Percentiles rank a stretch among this genome's conserved stretches.
phyloP scores from a whole-genome alignment of 2,329 filamentous ascomycete species.

The Diaporthe ampelina region DNA sequence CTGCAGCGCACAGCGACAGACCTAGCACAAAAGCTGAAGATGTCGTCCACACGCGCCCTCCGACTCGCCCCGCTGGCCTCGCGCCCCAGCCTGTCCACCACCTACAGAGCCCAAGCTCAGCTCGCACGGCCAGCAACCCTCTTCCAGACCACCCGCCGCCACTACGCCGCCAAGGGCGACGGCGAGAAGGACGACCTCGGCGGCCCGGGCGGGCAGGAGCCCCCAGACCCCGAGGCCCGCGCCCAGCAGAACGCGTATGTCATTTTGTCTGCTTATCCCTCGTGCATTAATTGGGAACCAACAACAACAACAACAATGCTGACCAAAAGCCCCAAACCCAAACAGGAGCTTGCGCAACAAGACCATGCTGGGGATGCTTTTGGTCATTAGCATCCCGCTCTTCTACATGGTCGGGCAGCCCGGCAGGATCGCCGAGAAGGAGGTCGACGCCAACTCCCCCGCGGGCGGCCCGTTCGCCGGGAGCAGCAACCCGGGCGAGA shows the following conservation, averaged over 20 bases:
- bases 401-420: conserved; percentile 31
- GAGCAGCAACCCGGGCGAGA: not conserved
- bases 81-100: not conserved
- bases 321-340: too few relatives aligned
- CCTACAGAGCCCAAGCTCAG: too few relatives aligned
- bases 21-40: not conserved
- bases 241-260: conserved; percentile 32
- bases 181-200: conserved; percentile 37
- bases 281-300: too few relatives aligned
- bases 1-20: not conserved
- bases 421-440: not conserved
- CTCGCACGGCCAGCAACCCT: too few relatives aligned
- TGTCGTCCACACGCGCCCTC: conserved; percentile 4
- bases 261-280: too few relatives aligned
- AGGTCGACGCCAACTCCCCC: not conserved
- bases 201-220: conserved; percentile 39
- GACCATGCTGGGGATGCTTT: conserved; percentile 6
- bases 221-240: conserved; percentile 28
- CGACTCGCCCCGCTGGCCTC: not conserved
- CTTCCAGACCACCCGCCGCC: not conserved
- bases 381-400: conserved; percentile 18
- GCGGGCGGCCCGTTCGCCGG: conserved; percentile 22
- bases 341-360: conserved; percentile 35
- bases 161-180: conserved; percentile 20
- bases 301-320: too few relatives aligned